Base-by-base conservation (phyloP, 495 filamentous ascomycete species). In the Xylaria grammica region DNA sequence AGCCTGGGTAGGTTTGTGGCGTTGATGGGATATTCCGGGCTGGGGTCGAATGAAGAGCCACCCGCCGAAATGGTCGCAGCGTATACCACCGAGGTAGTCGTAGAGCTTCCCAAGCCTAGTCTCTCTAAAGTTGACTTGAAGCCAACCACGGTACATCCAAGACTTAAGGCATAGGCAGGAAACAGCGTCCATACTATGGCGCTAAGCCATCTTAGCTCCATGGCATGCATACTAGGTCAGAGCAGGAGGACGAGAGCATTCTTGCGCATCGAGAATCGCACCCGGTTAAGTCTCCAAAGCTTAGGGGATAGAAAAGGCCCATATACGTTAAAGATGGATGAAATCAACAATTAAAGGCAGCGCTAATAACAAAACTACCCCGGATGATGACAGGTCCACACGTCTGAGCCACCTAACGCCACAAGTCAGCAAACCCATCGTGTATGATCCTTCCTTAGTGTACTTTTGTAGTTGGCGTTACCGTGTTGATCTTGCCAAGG, bases 1-100 rank as follows among this genome's bases (percentile, higher is more conserved):
- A 81, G 66, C 10, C 73, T 78, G 0, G 81, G 82, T 0, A 85
- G 73, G 26, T 69, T 50, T 7, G 73, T 77, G 0, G 78, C 73
- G 53, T 74, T 72, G 8, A 24, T n/a, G 49, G 57, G 57, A 49
- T 57, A 57, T 19, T 57, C 53, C 24, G 53, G 53, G 24, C 53
- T 57, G 22, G 36, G 53, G 29, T 57, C 53, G 8, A 57, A 57
- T 27, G 53, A 57, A 38, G 20, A 42, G 34, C 53, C 53, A 20
- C 36, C 36, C 1, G 34, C 34, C 42, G 36, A 6, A 19, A 57
- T 57, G 7, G 1, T n/a, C 36, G 53, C 13, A 11, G 36, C 53
- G 24, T 57, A 57, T 1, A 53, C 15, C 20, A 57, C 34, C 17
- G 53, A 44, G 3, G 17, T 4, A 44, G 3, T 44, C 36, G 36